These are phyloP conservation scores for Penicillium verhagenii DNA, from an alignment of 495 filamentous ascomycete species.

Conservation along the genomic window DNA sequence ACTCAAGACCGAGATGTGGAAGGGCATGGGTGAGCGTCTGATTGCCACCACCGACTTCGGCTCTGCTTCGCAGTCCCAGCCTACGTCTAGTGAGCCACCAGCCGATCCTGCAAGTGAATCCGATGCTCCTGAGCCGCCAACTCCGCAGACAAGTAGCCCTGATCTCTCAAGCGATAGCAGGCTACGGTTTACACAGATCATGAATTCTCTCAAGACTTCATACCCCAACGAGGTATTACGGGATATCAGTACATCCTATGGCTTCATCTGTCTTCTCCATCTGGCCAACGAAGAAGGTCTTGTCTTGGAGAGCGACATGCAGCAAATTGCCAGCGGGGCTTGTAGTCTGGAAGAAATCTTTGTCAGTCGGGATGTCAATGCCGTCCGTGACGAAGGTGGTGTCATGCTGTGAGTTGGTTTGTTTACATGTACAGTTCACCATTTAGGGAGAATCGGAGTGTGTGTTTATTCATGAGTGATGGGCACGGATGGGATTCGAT, in stretches of 20 bases:
- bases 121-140: slow-evolving; percentile 31
- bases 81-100: slow-evolving; percentile 20
- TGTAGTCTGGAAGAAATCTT: slow-evolving; percentile 46
- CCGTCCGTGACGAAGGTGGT: slow-evolving; percentile 41
- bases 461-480: slow-evolving; percentile 24
- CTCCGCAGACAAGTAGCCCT: slow-evolving; percentile 30
- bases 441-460: slow-evolving; percentile 10
- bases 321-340: slow-evolving; percentile 21
- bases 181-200: slow-evolving; percentile 83
- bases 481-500: slow-evolving; percentile 18
- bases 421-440: slow-evolving; percentile 25
- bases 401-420: slow-evolving; percentile 23
- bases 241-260: slow-evolving; percentile 95
- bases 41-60: slow-evolving; percentile 38
- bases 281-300: slow-evolving; percentile 97
- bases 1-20: slow-evolving; percentile 96
- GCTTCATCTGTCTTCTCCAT: slow-evolving; percentile 96
- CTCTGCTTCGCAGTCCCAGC: slow-evolving; percentile 28
- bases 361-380: slow-evolving; percentile 38
- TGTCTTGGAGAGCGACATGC: slow-evolving; percentile 53
- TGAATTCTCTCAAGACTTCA: slow-evolving; percentile 81
- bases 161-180: slow-evolving; percentile 34
- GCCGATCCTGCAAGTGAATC: slow-evolving; percentile 30
- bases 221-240: slow-evolving; percentile 81
- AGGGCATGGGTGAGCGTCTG: slow-evolving; percentile 64